Evolutionary conservation across 768 basidiomycete species (phyloP), one percentile per base, ranked within the genome.

Genomic region (Sporobolomyces roseus): DNA sequence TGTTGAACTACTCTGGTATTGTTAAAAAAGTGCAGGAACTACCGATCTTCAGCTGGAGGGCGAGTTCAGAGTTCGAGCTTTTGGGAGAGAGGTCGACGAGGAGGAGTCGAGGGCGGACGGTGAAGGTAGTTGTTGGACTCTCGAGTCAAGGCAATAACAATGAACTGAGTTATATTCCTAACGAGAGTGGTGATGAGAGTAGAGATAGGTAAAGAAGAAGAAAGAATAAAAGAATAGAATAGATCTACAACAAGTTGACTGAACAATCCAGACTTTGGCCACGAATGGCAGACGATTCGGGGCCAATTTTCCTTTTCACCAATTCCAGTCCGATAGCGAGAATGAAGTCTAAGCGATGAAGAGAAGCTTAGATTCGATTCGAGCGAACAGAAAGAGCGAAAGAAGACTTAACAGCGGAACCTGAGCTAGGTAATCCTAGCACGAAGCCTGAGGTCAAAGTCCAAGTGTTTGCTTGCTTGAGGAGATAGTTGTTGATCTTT

Each of bases 1-100:
- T n/a, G n/a, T n/a, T n/a, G n/a, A n/a, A n/a, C n/a, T n/a, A n/a
- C n/a, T n/a, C n/a, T n/a, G n/a, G n/a, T n/a, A n/a, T n/a, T n/a
- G n/a, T n/a, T n/a, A n/a, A n/a, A n/a, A n/a, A n/a, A n/a, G n/a
- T 70, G 61, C 32, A 60, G 36, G 19, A 43, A 35, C 30, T 48
- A 55, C 33, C 49, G 23, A 12, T 59, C 60, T 16, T 32, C 30
- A 4, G 53, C 63, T 2, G 48, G 12, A 70, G 43, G 1, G 23
- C n/a, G 3, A 17, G 30, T 23, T 65, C 51, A 63, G 63, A 65
- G 8, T 38, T 60, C 1, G 6, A 0, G 59, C 65, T n/a, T n/a
- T n/a, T n/a, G n/a, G n/a, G n/a, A n/a, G n/a, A n/a, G n/a, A 14
- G 23, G 58, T 23, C 1, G n/a, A 17, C 1, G 50, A 17, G 17